These are phyloP conservation scores for Ogataea ramenticola DNA, from an alignment of 805 yeast genomes.

Conservation along the genomic window DNA sequence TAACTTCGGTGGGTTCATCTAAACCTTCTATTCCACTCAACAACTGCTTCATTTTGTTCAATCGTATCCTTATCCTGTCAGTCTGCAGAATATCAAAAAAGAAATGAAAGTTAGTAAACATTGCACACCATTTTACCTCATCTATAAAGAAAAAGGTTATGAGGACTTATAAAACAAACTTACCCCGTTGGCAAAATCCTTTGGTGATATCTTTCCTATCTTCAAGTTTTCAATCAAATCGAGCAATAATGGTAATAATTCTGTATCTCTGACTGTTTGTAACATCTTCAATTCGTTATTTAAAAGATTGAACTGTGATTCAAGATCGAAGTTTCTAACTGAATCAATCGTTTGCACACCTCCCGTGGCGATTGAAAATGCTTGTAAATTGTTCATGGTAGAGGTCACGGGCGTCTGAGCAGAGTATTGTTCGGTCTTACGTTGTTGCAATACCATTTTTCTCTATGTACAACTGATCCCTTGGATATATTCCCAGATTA, in stretches of 20 bases:
- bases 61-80: constrained; percentile 37
- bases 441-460: too few species aligned
- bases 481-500: too few species aligned
- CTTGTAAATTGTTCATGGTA: not conserved
- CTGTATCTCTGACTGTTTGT: constrained; percentile 26
- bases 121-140: too few species aligned
- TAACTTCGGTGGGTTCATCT: constrained; percentile 32
- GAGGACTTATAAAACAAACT: not conserved
- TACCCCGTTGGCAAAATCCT: constrained; percentile 36
- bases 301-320: constrained; percentile 10
- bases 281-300: constrained; percentile 16
- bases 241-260: constrained; percentile 32
- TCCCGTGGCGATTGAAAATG: constrained; percentile 5
- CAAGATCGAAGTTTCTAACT: not conserved
- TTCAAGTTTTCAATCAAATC: constrained; percentile 34
- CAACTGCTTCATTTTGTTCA: constrained; percentile 27
- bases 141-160: not conserved
- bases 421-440: not conserved
- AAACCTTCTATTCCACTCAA: constrained; percentile 38
- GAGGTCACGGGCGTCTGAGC: not conserved
- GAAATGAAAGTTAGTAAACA: not conserved
- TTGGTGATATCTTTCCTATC: constrained; percentile 32
- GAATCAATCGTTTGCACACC: constrained; percentile 9
- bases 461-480: too few species aligned
- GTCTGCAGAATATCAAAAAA: constrained; percentile 16